Evolutionary conservation across 2,329 filamentous ascomycete species (phyloP), one percentile per base, ranked within the genome.

Genomic region (Sporothrix schenckii): DNA sequence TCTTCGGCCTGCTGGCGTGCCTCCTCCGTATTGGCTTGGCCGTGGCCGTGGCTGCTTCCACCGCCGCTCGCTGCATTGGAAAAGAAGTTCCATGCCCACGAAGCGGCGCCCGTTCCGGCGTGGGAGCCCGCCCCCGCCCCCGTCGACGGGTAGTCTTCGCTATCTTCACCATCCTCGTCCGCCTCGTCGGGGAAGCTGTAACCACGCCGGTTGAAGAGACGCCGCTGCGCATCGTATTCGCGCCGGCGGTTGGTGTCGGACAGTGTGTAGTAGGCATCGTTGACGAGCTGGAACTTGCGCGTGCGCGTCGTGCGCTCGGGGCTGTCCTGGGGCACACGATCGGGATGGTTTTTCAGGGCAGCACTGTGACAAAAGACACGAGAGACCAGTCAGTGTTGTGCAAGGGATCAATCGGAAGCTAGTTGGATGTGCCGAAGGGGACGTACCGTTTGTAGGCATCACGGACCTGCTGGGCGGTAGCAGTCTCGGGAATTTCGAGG

Each of bases 311-410:
- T 80, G 73, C 94, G 92, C 75, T 98, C 93, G 50, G 94, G 92
- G 5, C 93, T 94, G 80, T 93, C 89, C 74, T 87, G 82, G 39
- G 93, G 86, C 53, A 99, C 93, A 72, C 95, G 92, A 79, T 99
- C 95, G 1, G 94, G 94, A 79, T 98, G 94, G 74, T 92, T 93
- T 81, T 95, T 97, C 60, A 98, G 84, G 5, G 94, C 94, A 76
- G 92, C 92, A 78, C 91, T 93, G 77, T 2, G n/a, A 34, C 50
- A 11, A n/a, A 44, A 3, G n/a, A 14, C 2, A 24, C 30, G 13
- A 16, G 41, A 16, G 3, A 13, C 11, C 41, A 5, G 24, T 49
- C 34, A 47, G 47, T n/a, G 13, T 14, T 21, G 9, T n/a, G 14
- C 24, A 60, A 21, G 39, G 2, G 27, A 47, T 19, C 19, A 65